Conservation (phyloP, 768 basidiomycete species). For the Lactarius hengduanensis region DNA sequence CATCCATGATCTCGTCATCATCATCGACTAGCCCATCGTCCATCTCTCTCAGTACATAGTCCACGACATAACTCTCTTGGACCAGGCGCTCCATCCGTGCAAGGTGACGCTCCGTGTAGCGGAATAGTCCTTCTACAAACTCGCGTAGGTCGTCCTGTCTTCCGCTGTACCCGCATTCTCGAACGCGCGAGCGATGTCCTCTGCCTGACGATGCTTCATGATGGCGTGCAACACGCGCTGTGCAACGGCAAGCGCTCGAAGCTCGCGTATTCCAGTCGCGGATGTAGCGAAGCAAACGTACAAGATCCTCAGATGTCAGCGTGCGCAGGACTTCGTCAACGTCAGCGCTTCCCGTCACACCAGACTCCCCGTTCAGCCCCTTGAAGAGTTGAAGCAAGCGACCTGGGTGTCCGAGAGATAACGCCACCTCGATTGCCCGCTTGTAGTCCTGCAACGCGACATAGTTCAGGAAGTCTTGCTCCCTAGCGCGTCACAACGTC, state of each 20-base stretch:
- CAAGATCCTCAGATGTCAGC: slow-evolving; percentile 70
- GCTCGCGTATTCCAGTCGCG: slow-evolving; percentile 95
- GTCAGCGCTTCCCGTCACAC: slow-evolving; percentile 62
- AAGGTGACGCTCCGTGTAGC: slow-evolving; percentile 92
- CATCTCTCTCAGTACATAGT: slow-evolving; percentile 87
- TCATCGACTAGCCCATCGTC: slow-evolving; percentile 46
- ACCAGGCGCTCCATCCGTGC: slow-evolving; percentile 79
- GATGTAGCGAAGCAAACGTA: slow-evolving; percentile 75
- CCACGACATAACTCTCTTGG: slow-evolving; percentile 94
- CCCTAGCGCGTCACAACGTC: slow-evolving; percentile 49
- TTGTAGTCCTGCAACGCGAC: slow-evolving; percentile 85
- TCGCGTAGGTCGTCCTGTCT: slow-evolving; percentile 52
- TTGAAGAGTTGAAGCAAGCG: slow-evolving; percentile 79
- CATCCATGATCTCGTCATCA: slow-evolving; percentile 27
- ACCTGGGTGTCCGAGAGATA: slow-evolving; percentile 92
- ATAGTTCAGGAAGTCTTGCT: slow-evolving; percentile 95
- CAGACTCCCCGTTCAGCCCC: slow-evolving; percentile 44
- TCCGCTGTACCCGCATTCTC: slow-evolving; percentile 21
- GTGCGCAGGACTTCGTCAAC: slow-evolving; percentile 83
- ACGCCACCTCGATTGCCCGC: slow-evolving; percentile 85
- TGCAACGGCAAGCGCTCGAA: slow-evolving; percentile 80
- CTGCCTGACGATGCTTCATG: slow-evolving; percentile 70
- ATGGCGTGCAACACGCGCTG: slow-evolving; percentile 82
- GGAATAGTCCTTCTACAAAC: slow-evolving; percentile 79
- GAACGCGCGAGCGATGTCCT: slow-evolving; percentile 72